A percentile compares a stretch with the other conserved stretches of the same genome.
These are phyloP conservation scores for Fusarium subglutinans DNA, from an alignment of 2,329 filamentous ascomycete species.

Conservation along the genomic window DNA sequence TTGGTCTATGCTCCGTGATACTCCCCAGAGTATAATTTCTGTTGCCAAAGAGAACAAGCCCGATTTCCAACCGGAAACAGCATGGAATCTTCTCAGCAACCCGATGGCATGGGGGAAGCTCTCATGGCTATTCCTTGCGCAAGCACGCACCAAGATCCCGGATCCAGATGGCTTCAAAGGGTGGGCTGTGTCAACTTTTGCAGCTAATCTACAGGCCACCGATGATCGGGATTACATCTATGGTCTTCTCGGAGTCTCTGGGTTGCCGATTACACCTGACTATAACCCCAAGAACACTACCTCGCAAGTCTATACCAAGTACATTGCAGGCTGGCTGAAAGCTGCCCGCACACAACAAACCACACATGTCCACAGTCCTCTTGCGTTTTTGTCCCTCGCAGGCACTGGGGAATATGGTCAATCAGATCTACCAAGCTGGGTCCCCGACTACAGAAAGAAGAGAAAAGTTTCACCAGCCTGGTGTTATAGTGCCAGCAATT, in stretches of 20 bases:
- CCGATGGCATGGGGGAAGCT: not conserved
- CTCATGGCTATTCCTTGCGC: not conserved
- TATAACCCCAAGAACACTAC: not conserved
- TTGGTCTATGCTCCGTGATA: not conserved
- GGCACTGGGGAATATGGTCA: not conserved
- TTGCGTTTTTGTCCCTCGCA: conserved; percentile 2
- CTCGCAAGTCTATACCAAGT: conserved; percentile 4
- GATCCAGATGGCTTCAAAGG: conserved; percentile 12
- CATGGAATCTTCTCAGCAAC: not conserved
- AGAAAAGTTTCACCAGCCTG: not conserved
- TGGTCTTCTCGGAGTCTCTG: conserved; percentile 12
- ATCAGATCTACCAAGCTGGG: conserved; percentile 6
- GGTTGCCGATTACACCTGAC: not conserved
- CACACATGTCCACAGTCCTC: not conserved
- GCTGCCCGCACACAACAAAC: not conserved
- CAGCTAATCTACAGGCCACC: conserved; percentile 1
- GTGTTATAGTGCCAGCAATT: not conserved
- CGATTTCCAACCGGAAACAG: not conserved
- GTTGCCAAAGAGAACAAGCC: not conserved
- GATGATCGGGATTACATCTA: conserved; percentile 3
- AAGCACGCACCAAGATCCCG: conserved; percentile 5
- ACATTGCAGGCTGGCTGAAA: not conserved
- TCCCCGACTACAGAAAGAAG: not conserved
- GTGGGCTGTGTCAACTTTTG: conserved; percentile 8
- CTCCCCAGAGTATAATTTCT: not conserved